Conservation (phyloP, 139 green algal genomes). For the Chara braunii region DNA sequence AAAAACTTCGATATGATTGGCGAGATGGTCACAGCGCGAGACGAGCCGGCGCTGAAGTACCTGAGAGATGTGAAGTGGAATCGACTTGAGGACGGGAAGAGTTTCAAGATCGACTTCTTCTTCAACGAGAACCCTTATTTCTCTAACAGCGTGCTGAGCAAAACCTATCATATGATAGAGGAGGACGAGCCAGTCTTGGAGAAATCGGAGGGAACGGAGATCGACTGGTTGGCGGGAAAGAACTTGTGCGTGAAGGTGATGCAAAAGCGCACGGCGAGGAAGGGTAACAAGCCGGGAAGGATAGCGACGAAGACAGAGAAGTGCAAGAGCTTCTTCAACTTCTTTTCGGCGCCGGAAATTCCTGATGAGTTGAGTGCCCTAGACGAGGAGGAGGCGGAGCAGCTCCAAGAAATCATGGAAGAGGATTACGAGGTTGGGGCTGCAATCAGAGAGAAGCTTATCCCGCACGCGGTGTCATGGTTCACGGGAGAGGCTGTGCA, state of each 20-base stretch:
- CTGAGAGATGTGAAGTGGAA: conserved; percentile 64
- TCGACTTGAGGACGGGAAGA: conserved; percentile 40
- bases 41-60: conserved; percentile 73
- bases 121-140: conserved; percentile 88
- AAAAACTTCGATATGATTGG: conserved; percentile 56
- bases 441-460: conserved; percentile 70
- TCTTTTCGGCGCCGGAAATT: conserved; percentile 81
- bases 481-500: conserved; percentile 82
- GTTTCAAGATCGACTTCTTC: conserved; percentile 62
- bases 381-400: conserved; percentile 78
- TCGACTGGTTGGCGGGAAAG: conserved; percentile 83
- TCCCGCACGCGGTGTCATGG: conserved; percentile 73
- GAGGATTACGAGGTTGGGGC: conserved; percentile 70
- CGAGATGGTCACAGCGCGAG: conserved; percentile 67
- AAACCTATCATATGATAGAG: conserved; percentile 79
- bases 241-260: conserved; percentile 85
- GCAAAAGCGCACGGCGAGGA: conserved; percentile 83
- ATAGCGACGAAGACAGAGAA: conserved; percentile 80
- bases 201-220: conserved; percentile 64
- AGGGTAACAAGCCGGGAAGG: conserved; percentile 59
- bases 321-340: conserved; percentile 86
- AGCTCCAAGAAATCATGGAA: conserved; percentile 77
- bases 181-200: conserved; percentile 75
- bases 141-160: conserved; percentile 43
- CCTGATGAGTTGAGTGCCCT: conserved; percentile 71